phyloP scores from a whole-genome alignment of 306 rosid species.

The Citrullus amarus region DNA sequence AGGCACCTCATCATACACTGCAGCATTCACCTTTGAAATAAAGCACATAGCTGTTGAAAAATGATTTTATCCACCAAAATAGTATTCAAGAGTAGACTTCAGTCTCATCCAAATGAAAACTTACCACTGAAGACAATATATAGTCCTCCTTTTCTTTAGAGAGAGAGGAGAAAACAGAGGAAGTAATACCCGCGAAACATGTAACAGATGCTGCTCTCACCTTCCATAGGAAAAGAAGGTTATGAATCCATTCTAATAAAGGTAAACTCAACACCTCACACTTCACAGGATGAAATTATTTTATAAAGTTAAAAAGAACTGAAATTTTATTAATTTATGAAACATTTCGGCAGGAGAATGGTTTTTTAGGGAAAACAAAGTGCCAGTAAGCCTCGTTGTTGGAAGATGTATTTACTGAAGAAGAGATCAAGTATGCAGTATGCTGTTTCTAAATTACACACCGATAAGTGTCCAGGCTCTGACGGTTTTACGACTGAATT shows the following conservation, averaged over 20 bases:
- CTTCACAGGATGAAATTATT: neutral
- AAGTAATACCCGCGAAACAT: slow-evolving; percentile 94
- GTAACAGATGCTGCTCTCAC: slow-evolving; percentile 86
- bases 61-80: slow-evolving; percentile 6
- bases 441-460: neutral
- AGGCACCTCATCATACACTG: slow-evolving; percentile 46
- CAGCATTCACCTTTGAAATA: slow-evolving; percentile 47
- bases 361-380: neutral
- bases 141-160: slow-evolving; percentile 49
- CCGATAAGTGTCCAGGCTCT: neutral
- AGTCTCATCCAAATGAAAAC: slow-evolving; percentile 15
- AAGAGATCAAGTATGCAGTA: neutral
- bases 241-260: neutral
- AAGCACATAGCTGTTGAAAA: neutral
- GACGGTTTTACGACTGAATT: neutral
- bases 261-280: neutral
- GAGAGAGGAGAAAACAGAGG: slow-evolving; percentile 60
- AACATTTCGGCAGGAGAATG: neutral
- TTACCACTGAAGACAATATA: slow-evolving; percentile 58
- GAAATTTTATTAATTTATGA: neutral
- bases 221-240: slow-evolving; percentile 31
- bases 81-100: slow-evolving; percentile 7
- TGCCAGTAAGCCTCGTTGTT: neutral
- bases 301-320: neutral
- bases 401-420: neutral